Evolutionary conservation across 148 eudicot species (phyloP), one percentile per base, ranked within the genome.

Genomic region (Rhododendron ferrugineum): DNA sequence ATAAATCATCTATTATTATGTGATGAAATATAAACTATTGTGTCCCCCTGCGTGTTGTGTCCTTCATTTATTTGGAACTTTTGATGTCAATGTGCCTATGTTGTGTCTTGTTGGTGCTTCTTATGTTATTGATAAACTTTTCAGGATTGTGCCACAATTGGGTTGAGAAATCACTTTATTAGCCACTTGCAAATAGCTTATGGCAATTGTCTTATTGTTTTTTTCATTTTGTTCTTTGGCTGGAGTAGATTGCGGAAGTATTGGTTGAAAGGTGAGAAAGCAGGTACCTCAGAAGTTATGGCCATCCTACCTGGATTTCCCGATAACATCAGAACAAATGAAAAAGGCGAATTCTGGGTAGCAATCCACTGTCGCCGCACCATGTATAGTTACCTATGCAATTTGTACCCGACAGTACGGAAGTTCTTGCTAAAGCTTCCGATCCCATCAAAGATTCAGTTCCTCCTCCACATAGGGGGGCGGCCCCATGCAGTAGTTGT

Each of bases 211-310:
- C 70, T 54, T 58, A 20, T 20, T 6, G 14, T 22, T 66, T 58
- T 22, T 44, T 1, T 22, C 5, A 56, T 82, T 23, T 8, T 5
- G 50, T 26, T 66, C 13, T 6, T 32, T 79, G 76, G 58, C 42
- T 82, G 37, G 22, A 81, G 49, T 85, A 96, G 99, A 90, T 85
- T 94, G 78, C 74, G 84, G 5, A 95, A 92, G 79, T 91, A 93
- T 36, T 96, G 97, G 98, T 86, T 96, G 87, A 94, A 95, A 89
- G 99, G 98, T 28, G 90, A 92, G 80, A 95, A 96, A 64, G 93
- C 96, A 2, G 99, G 99, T 79, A 95, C 94, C 14, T 46, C 91
- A 18, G 98, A 96, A 82, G 87, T 89, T 54, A 88, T 95, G 87
- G 99, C 96, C 6, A 82, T 93, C 64, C 91, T 95, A 30, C 99